Percentiles rank a stretch among this genome's conserved stretches.
Conservation (phyloP, 2,329 filamentous ascomycete genomes). For the Aspergillus uvarum region DNA sequence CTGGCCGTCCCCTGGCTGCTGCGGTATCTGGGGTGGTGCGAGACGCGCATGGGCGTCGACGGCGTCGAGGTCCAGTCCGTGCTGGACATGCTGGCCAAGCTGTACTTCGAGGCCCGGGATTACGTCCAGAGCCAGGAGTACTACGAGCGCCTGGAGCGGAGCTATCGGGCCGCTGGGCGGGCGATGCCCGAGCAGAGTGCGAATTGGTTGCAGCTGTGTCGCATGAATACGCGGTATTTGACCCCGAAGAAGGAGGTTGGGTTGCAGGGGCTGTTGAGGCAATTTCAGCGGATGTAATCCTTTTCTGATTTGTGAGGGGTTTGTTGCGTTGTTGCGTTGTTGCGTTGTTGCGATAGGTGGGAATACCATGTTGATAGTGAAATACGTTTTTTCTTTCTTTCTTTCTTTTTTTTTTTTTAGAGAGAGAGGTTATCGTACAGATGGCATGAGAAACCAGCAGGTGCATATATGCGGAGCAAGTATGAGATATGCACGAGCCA, state of each 20-base stretch:
- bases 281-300: slow-evolving; percentile 25
- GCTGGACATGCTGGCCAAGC: slow-evolving; percentile 24
- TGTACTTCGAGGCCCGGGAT: slow-evolving; percentile 24
- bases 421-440: too few species aligned
- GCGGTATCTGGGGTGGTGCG: slow-evolving; percentile 31
- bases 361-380: too few species aligned
- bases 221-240: slow-evolving; percentile 21
- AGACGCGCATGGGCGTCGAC: slow-evolving; percentile 22
- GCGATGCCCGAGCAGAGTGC: slow-evolving; percentile 17
- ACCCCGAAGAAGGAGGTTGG: slow-evolving; percentile 12
- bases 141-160: slow-evolving; percentile 25
- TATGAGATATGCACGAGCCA: too few species aligned
- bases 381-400: too few species aligned
- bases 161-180: slow-evolving; percentile 12
- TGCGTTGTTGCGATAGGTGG: too few species aligned
- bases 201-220: slow-evolving; percentile 26
- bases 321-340: too few species aligned
- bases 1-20: slow-evolving; percentile 29
- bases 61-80: slow-evolving; percentile 25
- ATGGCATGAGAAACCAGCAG: too few species aligned
- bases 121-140: slow-evolving; percentile 29
- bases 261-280: slow-evolving; percentile 21
- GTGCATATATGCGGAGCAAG: too few species aligned
- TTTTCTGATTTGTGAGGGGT: too few species aligned
- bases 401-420: too few species aligned